A percentile compares a stretch with the other conserved stretches of the same genome.
Evolutionary conservation across 768 basidiomycete species (phyloP).

Genomic region (Lentinula edodes): DNA sequence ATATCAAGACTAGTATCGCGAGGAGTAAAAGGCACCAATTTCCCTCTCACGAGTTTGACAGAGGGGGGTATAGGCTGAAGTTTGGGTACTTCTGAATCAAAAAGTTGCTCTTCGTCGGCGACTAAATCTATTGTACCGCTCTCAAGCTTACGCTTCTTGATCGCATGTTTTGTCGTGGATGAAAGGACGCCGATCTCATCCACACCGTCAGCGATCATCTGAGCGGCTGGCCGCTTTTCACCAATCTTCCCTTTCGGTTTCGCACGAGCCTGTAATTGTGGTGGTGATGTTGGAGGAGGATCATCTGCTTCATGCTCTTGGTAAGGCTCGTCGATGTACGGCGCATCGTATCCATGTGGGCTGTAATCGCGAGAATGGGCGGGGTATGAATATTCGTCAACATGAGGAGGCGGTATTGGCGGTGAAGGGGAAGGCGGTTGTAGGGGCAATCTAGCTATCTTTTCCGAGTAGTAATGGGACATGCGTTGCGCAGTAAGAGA

Average conservation of each 20-base stretch:
- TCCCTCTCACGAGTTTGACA: background rate
- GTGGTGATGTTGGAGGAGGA: background rate
- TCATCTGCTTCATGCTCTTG: background rate
- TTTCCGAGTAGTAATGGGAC: slow-evolving; percentile 52
- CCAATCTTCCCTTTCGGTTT: slow-evolving; percentile 36
- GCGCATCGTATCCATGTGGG: background rate
- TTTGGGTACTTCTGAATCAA: slow-evolving; percentile 27
- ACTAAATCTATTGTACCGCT: slow-evolving; percentile 24
- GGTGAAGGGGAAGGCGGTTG: slow-evolving; percentile 22
- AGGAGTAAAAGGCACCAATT: slow-evolving; percentile 14
- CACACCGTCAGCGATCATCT: slow-evolving; percentile 48
- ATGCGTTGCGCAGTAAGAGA: slow-evolving; percentile 52
- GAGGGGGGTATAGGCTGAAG: background rate
- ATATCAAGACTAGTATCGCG: slow-evolving; percentile 60
- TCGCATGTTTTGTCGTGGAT: slow-evolving; percentile 33
- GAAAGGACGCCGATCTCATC: slow-evolving; percentile 48
- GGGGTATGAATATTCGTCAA: slow-evolving; percentile 1
- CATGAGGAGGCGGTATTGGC: slow-evolving; percentile 13
- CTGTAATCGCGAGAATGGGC: background rate
- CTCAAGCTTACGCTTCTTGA: slow-evolving; percentile 63
- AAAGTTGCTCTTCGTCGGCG: slow-evolving; percentile 44
- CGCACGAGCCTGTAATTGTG: slow-evolving; percentile 19
- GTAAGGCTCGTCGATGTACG: background rate
- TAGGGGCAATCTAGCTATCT: slow-evolving; percentile 40
- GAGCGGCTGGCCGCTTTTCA: slow-evolving; percentile 48